phyloP scores from a whole-genome alignment of 2,329 filamentous ascomycete species.

The Parastagonospora nodorum region DNA sequence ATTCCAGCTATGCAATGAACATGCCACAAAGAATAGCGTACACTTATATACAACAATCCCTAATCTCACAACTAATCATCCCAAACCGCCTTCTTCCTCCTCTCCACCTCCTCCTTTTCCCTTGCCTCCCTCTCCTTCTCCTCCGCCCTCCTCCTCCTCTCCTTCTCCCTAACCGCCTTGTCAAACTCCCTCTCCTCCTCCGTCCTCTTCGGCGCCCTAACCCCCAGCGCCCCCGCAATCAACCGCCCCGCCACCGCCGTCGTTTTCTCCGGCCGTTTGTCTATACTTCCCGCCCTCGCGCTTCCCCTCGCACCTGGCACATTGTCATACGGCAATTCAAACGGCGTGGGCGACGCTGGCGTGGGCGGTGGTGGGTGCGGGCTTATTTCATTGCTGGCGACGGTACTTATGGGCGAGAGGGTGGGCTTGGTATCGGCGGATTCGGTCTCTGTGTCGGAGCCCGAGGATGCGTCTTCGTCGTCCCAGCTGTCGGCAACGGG shows the following conservation, averaged over 20 bases:
- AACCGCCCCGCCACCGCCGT: slow-evolving; percentile 87
- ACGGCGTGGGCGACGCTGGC: slow-evolving; percentile 40
- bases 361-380: slow-evolving; percentile 43
- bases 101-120: slow-evolving; percentile 69
- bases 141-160: slow-evolving; percentile 74
- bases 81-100: slow-evolving; percentile 86
- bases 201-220: slow-evolving; percentile 78
- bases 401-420: slow-evolving; percentile 25
- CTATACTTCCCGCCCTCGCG: slow-evolving; percentile 31
- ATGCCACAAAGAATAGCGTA: no score
- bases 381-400: slow-evolving; percentile 9
- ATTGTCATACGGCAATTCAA: slow-evolving; percentile 37
- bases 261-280: slow-evolving; percentile 79
- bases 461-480: slow-evolving; percentile 61
- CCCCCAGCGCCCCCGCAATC: slow-evolving; percentile 86
- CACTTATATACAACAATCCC: no score
- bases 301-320: slow-evolving; percentile 16
- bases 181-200: slow-evolving; percentile 91
- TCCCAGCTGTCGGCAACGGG: slow-evolving; percentile 75
- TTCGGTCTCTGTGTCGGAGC: slow-evolving; percentile 41
- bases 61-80: slow-evolving; percentile 58
- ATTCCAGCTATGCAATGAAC: no score
- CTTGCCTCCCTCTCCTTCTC: slow-evolving; percentile 70
- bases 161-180: slow-evolving; percentile 78
- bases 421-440: slow-evolving; percentile 7